These are phyloP conservation scores for Chlorella sp. DNA, from an alignment of 139 green algal species.

Conservation along the genomic window DNA sequence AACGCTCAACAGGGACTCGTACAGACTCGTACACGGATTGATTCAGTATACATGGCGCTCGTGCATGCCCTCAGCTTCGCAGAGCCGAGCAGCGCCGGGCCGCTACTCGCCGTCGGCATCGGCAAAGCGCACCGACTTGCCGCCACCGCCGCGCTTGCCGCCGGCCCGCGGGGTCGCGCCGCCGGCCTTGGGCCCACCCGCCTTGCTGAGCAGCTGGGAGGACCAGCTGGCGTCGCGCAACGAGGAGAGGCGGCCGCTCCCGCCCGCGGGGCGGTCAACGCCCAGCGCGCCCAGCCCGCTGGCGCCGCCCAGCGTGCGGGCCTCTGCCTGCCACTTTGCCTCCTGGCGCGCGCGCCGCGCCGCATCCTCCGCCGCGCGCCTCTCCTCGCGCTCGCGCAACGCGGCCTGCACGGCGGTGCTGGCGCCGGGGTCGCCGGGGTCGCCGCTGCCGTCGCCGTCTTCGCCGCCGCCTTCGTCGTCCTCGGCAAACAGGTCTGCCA, in stretches of 20 bases:
- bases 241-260: background rate
- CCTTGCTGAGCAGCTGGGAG: background rate
- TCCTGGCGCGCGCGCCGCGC: conserved; percentile 1
- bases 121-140: conserved; percentile 18
- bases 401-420: background rate
- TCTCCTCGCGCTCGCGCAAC: conserved; percentile 9
- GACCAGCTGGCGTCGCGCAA: conserved; percentile 2
- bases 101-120: background rate
- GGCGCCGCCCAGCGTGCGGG: background rate
- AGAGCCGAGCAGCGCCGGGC: background rate
- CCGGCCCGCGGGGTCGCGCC: background rate
- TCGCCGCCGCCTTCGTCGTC: conserved; percentile 2
- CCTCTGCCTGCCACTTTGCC: conserved; percentile 8
- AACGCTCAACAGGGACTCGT: background rate
- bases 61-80: background rate
- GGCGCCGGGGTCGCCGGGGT: background rate
- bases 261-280: background rate
- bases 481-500: conserved; percentile 23
- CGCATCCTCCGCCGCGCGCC: conserved; percentile 3
- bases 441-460: background rate
- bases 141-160: background rate
- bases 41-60: background rate
- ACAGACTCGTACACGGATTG: background rate
- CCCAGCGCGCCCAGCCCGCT: conserved; percentile 10
- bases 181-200: background rate